Evolutionary conservation across 495 filamentous ascomycete species (phyloP), one percentile per base, ranked within the genome.

Genomic region (Amphirosellinia nigrospora): DNA sequence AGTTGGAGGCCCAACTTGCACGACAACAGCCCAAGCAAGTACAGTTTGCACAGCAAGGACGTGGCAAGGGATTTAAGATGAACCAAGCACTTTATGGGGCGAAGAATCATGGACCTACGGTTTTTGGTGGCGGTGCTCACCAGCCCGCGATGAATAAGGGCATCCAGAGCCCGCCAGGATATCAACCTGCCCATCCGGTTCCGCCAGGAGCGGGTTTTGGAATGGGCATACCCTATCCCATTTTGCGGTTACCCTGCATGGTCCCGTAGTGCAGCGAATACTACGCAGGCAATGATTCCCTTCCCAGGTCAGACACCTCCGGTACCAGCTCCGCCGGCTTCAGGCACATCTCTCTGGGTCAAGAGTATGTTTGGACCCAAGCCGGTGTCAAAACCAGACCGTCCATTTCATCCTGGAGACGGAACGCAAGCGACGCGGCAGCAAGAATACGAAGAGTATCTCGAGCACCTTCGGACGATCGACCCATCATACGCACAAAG

Each of bases 371-470:
- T 71, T 46, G 72, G 74, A 2, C 76, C 76, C 1, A 76, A 74
- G 70, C 74, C 76, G 1, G 74, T 76, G 0, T 59, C 64, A 15
- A 78, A 78, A 45, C 76, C 76, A 10, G 69, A 50, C 34, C 70
- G 66, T n/a, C 65, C 71, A 1, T 65, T 70, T 19, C 26, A 41
- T 26, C 70, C 74, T 3, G 70, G 69, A 10, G 72, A 78, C 19
- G 69, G 63, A 9, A 36, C 8, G 1, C 66, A 56, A 34, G 50
- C 70, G 0, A n/a, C 48, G 48, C 55, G 80, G 50, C 82, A 84
- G 60, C 78, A 79, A 59, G 61, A 73, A 41, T 84, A 83, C 67
- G 82, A 84, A 71, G 70, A 74, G 19, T 84, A 81, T 50, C 73
- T 84, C 21, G 82, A 84, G 71, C 74, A 73, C 65, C 77, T 75